Evolutionary conservation across 2,329 filamentous ascomycete species (phyloP).

Genomic region (Metarhizium robertsii): DNA sequence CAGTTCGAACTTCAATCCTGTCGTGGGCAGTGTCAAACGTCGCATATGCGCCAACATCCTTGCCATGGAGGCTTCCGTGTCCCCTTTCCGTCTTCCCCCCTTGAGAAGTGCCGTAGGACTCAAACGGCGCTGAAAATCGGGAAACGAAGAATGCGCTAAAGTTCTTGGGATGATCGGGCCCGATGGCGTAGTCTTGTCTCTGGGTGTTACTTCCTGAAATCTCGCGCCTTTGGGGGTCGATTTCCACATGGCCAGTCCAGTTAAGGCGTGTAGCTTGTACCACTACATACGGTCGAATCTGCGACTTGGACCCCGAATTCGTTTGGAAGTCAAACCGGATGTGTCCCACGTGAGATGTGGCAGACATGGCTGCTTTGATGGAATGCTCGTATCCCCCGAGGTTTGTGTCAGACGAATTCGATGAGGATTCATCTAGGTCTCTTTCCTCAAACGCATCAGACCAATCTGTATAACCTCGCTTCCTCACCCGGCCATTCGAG

Average conservation of each 20-base stretch:
- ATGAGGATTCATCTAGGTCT: neutral
- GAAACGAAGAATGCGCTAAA: conserved; percentile 38
- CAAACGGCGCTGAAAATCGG: conserved; percentile 33
- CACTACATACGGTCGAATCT: conserved; percentile 26
- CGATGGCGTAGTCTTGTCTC: conserved; percentile 35
- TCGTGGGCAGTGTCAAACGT: conserved; percentile 20
- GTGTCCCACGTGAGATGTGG: conserved; percentile 31
- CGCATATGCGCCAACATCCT: conserved; percentile 30
- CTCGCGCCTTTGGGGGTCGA: conserved; percentile 26
- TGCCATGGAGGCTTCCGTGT: conserved; percentile 18
- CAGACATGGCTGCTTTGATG: conserved; percentile 28
- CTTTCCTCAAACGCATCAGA: conserved; percentile 13
- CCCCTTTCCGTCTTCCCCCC: conserved; percentile 18
- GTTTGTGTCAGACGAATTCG: neutral
- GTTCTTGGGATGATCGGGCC: conserved; percentile 28
- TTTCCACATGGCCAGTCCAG: conserved; percentile 33
- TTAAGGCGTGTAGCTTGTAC: conserved; percentile 35
- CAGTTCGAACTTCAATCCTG: conserved; percentile 34
- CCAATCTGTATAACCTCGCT: neutral
- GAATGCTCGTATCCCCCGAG: conserved; percentile 9
- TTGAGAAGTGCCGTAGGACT: conserved; percentile 23
- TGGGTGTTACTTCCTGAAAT: conserved; percentile 34
- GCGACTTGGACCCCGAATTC: neutral
- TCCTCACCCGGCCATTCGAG: conserved; percentile 26
- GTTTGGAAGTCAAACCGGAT: conserved; percentile 29